Evolutionary conservation across 1,284 basidiomycete genomes (phyloP), one percentile per base, ranked within the genome.

Genomic region (Leccinum variabile): DNA sequence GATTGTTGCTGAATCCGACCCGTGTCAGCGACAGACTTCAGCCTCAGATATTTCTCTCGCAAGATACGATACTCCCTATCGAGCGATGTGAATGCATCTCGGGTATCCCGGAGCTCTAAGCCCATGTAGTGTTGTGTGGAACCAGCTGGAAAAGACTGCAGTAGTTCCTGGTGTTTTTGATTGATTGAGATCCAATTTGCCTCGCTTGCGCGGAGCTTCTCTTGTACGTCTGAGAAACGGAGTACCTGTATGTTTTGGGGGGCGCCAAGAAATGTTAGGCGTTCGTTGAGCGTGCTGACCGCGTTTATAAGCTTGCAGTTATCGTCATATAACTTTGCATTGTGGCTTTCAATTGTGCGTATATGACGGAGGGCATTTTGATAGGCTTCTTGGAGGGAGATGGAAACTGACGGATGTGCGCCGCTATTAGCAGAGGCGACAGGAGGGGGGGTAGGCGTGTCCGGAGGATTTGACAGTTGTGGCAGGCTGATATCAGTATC

Each of bases 291-390:
- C 33, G 63, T 62, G 49, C 72, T 74, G 58, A 78, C 63, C 4
- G 69, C 65, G 33, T 64, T 62, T 3, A 72, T 69, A 1, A 85
- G 77, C 13, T 65, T 72, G 55, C 70, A 71, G 66, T 87, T 87
- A 66, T 87, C 86, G 59, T 81, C 73, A 63, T 78, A 84, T 37
- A 88, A 75, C 67, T 78, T 82, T 59, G 76, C 66, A 59, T 83
- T 84, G 56, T 84, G 80, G 22, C 57, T 46, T 62, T 79, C 75
- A 13, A 75, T 68, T 9, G 72, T 65, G 32, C 63, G 67, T 59
- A 77, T 76, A 56, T 68, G 71, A 39, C 66, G 67, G 53, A 79
- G 69, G 22, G 80, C 61, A 9, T 75, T 66, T 49, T 72, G 70
- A 44, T 81, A 37, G 39, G 69, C 76, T 39, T 76, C 75, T 6